These are phyloP conservation scores for Aureobasidium sp. DNA, from an alignment of 2,329 filamentous ascomycete genomes.

Conservation along the genomic window DNA sequence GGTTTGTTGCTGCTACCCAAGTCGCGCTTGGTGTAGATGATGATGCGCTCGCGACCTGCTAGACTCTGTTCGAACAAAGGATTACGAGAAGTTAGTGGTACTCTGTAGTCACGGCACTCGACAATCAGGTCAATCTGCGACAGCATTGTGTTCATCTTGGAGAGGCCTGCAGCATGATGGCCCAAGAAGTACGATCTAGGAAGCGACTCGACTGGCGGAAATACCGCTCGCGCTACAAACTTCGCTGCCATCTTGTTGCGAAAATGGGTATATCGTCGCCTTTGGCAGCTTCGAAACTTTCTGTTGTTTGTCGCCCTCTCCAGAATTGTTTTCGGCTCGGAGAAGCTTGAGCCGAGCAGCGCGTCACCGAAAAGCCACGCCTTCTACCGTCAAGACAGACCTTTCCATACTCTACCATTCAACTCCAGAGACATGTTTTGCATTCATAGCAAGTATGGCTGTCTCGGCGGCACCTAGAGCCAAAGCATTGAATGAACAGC, in stretches of 20 bases:
- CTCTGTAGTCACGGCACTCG: slow-evolving; percentile 89
- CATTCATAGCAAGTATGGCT: not conserved
- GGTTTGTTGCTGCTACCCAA: slow-evolving; percentile 48
- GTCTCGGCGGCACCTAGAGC: not conserved
- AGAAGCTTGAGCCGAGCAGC: slow-evolving; percentile 4
- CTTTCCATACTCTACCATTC: not conserved
- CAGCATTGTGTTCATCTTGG: slow-evolving; percentile 74
- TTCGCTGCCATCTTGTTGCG: slow-evolving; percentile 28
- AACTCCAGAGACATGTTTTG: not conserved
- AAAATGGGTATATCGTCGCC: not conserved
- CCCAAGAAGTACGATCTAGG: slow-evolving; percentile 90
- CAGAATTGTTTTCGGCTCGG: not conserved
- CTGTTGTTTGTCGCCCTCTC: not conserved
- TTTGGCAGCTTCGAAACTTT: not conserved
- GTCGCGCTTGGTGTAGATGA: slow-evolving; percentile 90
- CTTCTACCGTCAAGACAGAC: not conserved
- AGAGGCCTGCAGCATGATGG: slow-evolving; percentile 76
- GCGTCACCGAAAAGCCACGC: not conserved
- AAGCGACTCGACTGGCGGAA: slow-evolving; percentile 67
- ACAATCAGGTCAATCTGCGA: slow-evolving; percentile 79
- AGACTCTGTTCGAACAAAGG: slow-evolving; percentile 77
- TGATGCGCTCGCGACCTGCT: slow-evolving; percentile 59
- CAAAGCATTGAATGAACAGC: not conserved
- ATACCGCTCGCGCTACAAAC: slow-evolving; percentile 69
- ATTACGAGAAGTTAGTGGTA: slow-evolving; percentile 84